A percentile compares a stretch with the other conserved stretches of the same genome.
These are phyloP conservation scores for Cicer pinnatifidum DNA, from an alignment of 306 rosid genomes.

Conservation along the genomic window DNA sequence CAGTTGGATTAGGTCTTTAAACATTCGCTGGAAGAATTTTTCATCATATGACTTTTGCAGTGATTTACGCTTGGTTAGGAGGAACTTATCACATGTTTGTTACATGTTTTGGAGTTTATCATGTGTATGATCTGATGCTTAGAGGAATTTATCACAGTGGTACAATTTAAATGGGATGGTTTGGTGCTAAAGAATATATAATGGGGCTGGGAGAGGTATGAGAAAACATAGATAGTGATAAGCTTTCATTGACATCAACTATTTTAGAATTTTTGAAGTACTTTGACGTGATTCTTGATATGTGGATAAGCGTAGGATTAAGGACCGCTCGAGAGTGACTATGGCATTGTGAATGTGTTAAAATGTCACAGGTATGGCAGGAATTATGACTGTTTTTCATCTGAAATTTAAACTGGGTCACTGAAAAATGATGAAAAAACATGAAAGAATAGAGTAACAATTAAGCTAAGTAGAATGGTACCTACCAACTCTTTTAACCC, in stretches of 20 bases:
- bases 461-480: too few species aligned
- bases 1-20: conserved; percentile 94
- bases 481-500: too few species aligned
- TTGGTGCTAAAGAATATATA: background rate
- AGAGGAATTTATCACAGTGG: background rate
- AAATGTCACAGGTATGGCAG: background rate
- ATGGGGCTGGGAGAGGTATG: background rate
- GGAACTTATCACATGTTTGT: conserved; percentile 33
- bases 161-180: background rate
- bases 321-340: background rate
- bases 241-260: background rate
- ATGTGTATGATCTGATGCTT: background rate
- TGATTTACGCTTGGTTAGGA: conserved; percentile 39
- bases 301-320: background rate
- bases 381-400: background rate
- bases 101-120: conserved; percentile 37
- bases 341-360: conserved; percentile 1
- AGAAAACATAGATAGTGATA: background rate
- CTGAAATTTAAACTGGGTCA: background rate
- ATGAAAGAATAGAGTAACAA: too few species aligned
- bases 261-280: background rate
- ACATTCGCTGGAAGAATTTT: conserved; percentile 9
- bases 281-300: background rate
- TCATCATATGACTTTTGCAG: conserved; percentile 35
- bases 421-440: background rate